Base-by-base conservation (phyloP, 495 filamentous ascomycete genomes). In the Pyrenula massariospora region DNA sequence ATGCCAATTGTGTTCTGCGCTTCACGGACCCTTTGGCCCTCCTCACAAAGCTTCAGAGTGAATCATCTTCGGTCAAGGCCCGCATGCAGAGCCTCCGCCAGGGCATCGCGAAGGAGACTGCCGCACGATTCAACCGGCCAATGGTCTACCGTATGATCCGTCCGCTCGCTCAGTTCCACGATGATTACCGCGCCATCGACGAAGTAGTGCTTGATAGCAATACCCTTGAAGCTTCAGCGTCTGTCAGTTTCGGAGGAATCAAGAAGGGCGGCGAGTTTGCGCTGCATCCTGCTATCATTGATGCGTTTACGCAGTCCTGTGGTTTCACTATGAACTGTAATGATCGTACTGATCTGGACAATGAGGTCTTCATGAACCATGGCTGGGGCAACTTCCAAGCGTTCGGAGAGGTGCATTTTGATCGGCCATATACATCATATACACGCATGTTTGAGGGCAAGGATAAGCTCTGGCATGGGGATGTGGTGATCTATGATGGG, bases 281-380 rank as follows among this genome's bases (percentile, higher is more conserved):
- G 55, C 89, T 81, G 69, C 79, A 80, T 54, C 86, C 86, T 1
- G 86, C 84, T 67, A 87, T 83, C 76, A 86, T 88, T 51, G 87
- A 90, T 65, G 84, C 82, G 50, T 66, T 73, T 54, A 69, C 66
- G n/a, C 71, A 75, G 60, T 73, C 86, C 24, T 83, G 85, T 12
- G 88, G 88, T n/a, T 91, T 93, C 67, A 84, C 85, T 58, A 83
- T 89, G 70, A 91, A 91, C 63, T 86, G 80, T 12, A 89, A 83
- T 55, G 87, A 89, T 63, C 78, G 77, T 21, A 77, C 83, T 2
- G 84, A 91, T 60, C 84, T 83, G 0, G 80, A 82, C 57, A 81
- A 86, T 56, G 73, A 82, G 50, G 84, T 88, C 25, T 91, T 81
- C 63, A 82, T 91, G 56, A 87, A 83, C 48, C 88, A 91, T 62